A percentile compares a stretch with the other conserved stretches of the same genome.
These are phyloP conservation scores for Pythium sp. DNA, from an alignment of 352 stramenopile genomes.

Conservation along the genomic window DNA sequence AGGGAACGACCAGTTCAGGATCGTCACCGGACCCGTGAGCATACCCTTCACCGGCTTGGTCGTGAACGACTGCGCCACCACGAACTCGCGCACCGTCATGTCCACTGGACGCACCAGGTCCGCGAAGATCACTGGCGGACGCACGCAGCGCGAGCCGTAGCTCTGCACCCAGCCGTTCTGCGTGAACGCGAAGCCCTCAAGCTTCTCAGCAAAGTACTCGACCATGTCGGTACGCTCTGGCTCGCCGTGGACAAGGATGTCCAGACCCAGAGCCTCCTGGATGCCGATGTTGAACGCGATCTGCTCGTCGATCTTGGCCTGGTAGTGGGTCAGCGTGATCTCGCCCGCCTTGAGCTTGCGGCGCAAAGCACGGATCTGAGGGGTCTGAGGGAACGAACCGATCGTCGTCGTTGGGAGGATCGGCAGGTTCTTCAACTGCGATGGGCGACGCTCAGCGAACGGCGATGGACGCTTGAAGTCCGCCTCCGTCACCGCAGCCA, in stretches of 20 bases:
- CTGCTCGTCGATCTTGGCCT: constrained; percentile 89
- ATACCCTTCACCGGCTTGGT: constrained; percentile 93
- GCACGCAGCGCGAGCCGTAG: constrained; percentile 91
- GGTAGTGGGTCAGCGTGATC: constrained; percentile 73
- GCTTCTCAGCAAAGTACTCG: constrained; percentile 93
- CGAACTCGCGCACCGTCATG: constrained; percentile 92
- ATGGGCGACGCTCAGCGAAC: constrained; percentile 74
- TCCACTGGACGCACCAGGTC: constrained; percentile 79
- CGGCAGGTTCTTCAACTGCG: constrained; percentile 67
- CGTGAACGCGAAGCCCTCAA: constrained; percentile 91
- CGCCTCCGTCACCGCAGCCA: constrained; percentile 53
- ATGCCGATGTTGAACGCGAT: constrained; percentile 91
- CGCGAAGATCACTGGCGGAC: constrained; percentile 89
- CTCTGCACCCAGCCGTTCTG: constrained; percentile 93
- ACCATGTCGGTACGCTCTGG: constrained; percentile 94
- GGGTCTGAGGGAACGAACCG: constrained; percentile 93
- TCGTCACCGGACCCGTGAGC: constrained; percentile 92
- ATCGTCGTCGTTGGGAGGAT: constrained; percentile 93
- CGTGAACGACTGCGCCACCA: constrained; percentile 88
- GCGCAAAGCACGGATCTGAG: constrained; percentile 80
- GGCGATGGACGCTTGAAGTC: constrained; percentile 83
- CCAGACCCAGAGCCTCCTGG: constrained; percentile 89
- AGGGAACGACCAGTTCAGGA: constrained; percentile 95
- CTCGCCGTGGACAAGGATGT: constrained; percentile 94
- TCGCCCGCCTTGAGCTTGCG: constrained; percentile 78